These are phyloP conservation scores for Hemisphaericaspora xylofermentans DNA, from an alignment of 1,139 yeast genomes.

Conservation along the genomic window DNA sequence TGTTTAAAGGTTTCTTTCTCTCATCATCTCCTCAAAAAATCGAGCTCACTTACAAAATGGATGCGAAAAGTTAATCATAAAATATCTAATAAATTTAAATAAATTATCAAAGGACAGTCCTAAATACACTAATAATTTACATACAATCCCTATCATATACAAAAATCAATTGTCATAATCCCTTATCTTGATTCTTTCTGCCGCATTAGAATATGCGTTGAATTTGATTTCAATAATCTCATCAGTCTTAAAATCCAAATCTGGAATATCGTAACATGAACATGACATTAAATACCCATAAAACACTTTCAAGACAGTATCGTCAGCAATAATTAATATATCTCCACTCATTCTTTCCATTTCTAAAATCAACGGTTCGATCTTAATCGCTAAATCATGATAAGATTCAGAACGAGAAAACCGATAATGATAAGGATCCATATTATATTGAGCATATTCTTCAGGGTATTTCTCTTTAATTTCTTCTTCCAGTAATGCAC, in stretches of 20 bases:
- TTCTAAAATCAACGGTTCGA: constrained; percentile 90
- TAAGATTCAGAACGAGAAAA: constrained; percentile 92
- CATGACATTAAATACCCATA: constrained; percentile 95
- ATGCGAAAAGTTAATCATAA: no score
- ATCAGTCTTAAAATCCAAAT: constrained; percentile 70
- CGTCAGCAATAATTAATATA: constrained; percentile 88
- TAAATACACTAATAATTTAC: no score
- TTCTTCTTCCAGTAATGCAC: constrained; percentile 61
- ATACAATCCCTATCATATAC: background rate
- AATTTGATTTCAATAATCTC: constrained; percentile 86
- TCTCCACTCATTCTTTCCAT: constrained; percentile 91
- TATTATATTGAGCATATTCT: constrained; percentile 62
- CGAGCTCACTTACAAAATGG: no score
- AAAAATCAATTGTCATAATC: constrained; percentile 12
- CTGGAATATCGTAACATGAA: constrained; percentile 82
- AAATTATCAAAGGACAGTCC: no score
- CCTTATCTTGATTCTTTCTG: constrained; percentile 45
- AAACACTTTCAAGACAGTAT: constrained; percentile 80
- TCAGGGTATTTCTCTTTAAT: constrained; percentile 60
- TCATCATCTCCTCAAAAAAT: no score
- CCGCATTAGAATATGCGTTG: constrained; percentile 81
- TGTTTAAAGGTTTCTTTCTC: no score
- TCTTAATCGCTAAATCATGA: constrained; percentile 90
- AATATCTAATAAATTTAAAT: no score
- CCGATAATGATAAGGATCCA: constrained; percentile 90